These are phyloP conservation scores for Sclerotinia sclerotiorum DNA, from an alignment of 2,329 filamentous ascomycete species.

Conservation along the genomic window DNA sequence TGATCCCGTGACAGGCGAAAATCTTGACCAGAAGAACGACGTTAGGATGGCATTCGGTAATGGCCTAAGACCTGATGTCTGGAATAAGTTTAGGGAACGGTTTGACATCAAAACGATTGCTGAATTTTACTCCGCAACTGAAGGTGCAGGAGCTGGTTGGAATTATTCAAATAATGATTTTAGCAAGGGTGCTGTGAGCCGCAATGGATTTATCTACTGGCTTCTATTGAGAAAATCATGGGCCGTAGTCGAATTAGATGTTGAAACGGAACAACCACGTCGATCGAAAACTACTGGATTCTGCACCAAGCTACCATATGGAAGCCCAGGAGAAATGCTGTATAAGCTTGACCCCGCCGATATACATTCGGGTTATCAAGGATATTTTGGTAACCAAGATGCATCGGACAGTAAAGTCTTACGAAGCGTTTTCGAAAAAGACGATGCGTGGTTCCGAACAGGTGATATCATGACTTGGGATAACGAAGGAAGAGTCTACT, in stretches of 20 bases:
- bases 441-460: slow-evolving; percentile 79
- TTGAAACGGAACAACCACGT: slow-evolving; percentile 64
- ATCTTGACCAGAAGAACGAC: slow-evolving; percentile 69
- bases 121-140: slow-evolving; percentile 81
- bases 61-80: slow-evolving; percentile 80
- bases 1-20: slow-evolving; percentile 63
- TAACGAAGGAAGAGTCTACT: slow-evolving; percentile 69
- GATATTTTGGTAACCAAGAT: slow-evolving; percentile 73
- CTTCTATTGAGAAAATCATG: slow-evolving; percentile 52
- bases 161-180: slow-evolving; percentile 74
- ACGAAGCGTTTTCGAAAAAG: slow-evolving; percentile 68
- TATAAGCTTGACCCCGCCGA: slow-evolving; percentile 67
- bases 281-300: slow-evolving; percentile 69
- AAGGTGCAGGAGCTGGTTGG: slow-evolving; percentile 67
- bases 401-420: slow-evolving; percentile 75
- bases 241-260: slow-evolving; percentile 69
- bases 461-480: slow-evolving; percentile 80
- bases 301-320: slow-evolving; percentile 57
- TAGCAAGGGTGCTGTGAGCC: slow-evolving; percentile 74
- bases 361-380: slow-evolving; percentile 66
- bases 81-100: slow-evolving; percentile 78
- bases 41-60: slow-evolving; percentile 81
- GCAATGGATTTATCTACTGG: slow-evolving; percentile 62
- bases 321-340: slow-evolving; percentile 73
- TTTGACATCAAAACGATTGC: slow-evolving; percentile 72